Percentiles rank a stretch among this genome's conserved stretches.
Evolutionary conservation across 2,329 filamentous ascomycete species (phyloP).

Genomic region (Didymella lethalis): DNA sequence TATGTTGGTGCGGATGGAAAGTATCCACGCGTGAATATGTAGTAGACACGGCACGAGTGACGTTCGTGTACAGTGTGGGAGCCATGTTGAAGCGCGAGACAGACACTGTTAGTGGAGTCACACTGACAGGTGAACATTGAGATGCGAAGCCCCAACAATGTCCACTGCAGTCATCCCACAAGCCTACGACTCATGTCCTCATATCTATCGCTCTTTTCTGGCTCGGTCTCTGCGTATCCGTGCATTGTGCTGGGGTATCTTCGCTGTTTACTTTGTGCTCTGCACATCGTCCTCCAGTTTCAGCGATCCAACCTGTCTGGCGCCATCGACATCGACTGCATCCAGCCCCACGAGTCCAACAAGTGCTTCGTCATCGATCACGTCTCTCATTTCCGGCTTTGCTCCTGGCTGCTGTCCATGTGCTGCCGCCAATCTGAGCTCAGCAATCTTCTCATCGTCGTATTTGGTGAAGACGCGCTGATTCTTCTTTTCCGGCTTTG

Average conservation of each 20-base stretch:
- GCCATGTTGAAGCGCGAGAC: neutral
- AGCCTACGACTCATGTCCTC: neutral
- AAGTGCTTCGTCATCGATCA: slow-evolving; percentile 47
- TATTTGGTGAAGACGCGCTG: slow-evolving; percentile 43
- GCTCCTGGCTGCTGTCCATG: slow-evolving; percentile 43
- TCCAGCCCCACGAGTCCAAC: slow-evolving; percentile 40
- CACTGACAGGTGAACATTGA: neutral
- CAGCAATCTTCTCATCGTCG: slow-evolving; percentile 34
- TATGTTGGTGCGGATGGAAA: neutral
- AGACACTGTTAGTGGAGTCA: neutral
- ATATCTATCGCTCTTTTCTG: no score
- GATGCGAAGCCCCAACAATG: neutral
- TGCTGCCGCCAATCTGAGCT: slow-evolving; percentile 28
- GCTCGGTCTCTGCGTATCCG: neutral
- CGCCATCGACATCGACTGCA: slow-evolving; percentile 22
- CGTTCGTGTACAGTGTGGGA: neutral
- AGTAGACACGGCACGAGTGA: neutral
- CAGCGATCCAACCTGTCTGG: slow-evolving; percentile 27
- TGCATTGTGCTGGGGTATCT: slow-evolving; percentile 6
- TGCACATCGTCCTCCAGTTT: slow-evolving; percentile 33
- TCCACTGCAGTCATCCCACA: neutral
- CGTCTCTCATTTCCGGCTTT: slow-evolving; percentile 37
- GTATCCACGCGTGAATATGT: neutral
- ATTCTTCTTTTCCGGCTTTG: slow-evolving; percentile 43
- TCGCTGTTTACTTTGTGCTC: neutral